Conservation (phyloP, 352 stramenopile species). For the Pythium oligandrum region DNA sequence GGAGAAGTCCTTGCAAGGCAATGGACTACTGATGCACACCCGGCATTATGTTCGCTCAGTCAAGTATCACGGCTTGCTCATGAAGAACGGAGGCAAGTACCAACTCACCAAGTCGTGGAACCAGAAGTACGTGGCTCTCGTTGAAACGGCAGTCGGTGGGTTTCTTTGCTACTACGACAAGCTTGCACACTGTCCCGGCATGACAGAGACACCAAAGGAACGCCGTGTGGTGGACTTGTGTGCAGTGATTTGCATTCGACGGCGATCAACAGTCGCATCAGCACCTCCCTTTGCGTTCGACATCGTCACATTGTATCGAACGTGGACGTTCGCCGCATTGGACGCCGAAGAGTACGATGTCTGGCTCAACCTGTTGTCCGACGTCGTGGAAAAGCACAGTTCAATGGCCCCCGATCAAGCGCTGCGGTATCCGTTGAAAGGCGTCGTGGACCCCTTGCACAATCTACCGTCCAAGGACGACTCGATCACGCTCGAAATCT, state of each 20-base stretch:
- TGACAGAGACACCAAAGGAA: slow-evolving; percentile 44
- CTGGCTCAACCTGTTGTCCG: slow-evolving; percentile 51
- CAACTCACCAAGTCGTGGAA: slow-evolving; percentile 57
- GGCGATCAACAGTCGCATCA: slow-evolving; percentile 27
- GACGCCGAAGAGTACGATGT: slow-evolving; percentile 45
- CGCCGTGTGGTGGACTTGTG: slow-evolving; percentile 63
- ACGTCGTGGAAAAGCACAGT: slow-evolving; percentile 52
- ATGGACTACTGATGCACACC: slow-evolving; percentile 27
- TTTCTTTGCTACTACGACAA: slow-evolving; percentile 79
- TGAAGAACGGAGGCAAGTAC: slow-evolving; percentile 55
- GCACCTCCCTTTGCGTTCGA: slow-evolving; percentile 45
- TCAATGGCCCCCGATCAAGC: slow-evolving; percentile 45
- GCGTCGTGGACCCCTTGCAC: slow-evolving; percentile 25
- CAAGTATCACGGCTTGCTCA: slow-evolving; percentile 49
- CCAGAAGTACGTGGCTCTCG: slow-evolving; percentile 41
- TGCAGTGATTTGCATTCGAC: slow-evolving; percentile 56
- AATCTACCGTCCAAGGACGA: slow-evolving; percentile 36
- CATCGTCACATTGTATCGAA: slow-evolving; percentile 69
- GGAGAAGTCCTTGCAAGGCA: not conserved
- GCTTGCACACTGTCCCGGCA: slow-evolving; percentile 50
- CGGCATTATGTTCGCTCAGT: slow-evolving; percentile 48
- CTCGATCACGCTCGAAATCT: slow-evolving; percentile 47
- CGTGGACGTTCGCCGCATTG: slow-evolving; percentile 57
- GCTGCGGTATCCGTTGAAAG: slow-evolving; percentile 43
- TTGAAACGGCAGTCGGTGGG: slow-evolving; percentile 56